phyloP scores from a whole-genome alignment of 208 protist species.

The Wallacemonas sp. region DNA sequence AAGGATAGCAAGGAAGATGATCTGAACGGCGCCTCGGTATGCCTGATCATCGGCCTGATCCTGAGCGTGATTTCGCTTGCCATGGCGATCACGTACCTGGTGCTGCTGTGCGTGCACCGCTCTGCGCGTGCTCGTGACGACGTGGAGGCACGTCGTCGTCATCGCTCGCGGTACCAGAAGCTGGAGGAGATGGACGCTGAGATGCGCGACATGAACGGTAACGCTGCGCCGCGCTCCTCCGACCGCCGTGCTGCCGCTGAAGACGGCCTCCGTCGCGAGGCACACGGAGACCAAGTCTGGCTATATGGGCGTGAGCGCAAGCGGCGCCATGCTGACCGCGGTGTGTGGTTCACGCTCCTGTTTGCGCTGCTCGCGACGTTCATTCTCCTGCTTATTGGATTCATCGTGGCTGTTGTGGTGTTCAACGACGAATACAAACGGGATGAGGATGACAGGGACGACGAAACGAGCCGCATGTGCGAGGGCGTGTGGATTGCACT shows the following conservation, averaged over 20 bases:
- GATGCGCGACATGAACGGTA: neutral
- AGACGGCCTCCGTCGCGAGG: neutral
- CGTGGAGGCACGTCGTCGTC: neutral
- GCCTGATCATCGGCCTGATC: neutral
- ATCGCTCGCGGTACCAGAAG: neutral
- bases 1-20: slow-evolving; percentile 3
- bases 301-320: too few species aligned
- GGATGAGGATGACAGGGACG: neutral
- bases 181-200: neutral
- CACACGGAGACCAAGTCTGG: neutral
- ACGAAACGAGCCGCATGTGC: neutral
- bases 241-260: neutral
- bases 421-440: slow-evolving; percentile 12
- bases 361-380: neutral
- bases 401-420: neutral
- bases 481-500: slow-evolving; percentile 12
- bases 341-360: too few species aligned
- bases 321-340: too few species aligned
- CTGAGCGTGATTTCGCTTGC: neutral
- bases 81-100: neutral
- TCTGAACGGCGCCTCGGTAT: neutral
- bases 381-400: neutral
- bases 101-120: slow-evolving; percentile 1
- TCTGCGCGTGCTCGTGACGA: neutral
- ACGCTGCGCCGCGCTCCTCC: neutral